Percentiles rank a stretch among this genome's conserved stretches.
These are phyloP conservation scores for Pseudopithomyces chartarum DNA, from an alignment of 2,329 filamentous ascomycete species.

Conservation along the genomic window DNA sequence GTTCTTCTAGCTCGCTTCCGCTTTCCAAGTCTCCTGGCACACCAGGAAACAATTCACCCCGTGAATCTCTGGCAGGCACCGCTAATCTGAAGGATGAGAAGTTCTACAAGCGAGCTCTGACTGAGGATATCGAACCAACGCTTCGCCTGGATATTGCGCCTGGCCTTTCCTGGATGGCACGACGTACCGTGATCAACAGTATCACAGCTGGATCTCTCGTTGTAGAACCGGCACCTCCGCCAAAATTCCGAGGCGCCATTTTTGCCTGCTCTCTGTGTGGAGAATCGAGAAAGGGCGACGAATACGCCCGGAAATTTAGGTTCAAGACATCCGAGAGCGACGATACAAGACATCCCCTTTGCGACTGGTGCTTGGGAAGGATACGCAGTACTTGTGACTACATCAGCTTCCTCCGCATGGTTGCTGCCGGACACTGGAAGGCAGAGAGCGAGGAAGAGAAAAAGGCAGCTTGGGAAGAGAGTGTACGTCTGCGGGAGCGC, in stretches of 20 bases:
- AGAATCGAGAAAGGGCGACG: constrained; percentile 72
- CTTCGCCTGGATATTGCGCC: constrained; percentile 87
- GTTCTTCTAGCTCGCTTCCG: constrained; percentile 55
- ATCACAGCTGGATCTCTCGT: constrained; percentile 85
- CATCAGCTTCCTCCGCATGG: constrained; percentile 84
- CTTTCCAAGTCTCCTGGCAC: constrained; percentile 55
- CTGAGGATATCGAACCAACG: constrained; percentile 94
- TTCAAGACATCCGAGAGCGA: constrained; percentile 89
- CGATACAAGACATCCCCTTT: constrained; percentile 86
- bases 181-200: constrained; percentile 79
- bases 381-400: constrained; percentile 91
- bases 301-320: constrained; percentile 78
- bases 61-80: constrained; percentile 29
- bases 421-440: constrained; percentile 91
- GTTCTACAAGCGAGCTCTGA: constrained; percentile 88
- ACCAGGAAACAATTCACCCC: constrained; percentile 41
- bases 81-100: constrained; percentile 81
- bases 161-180: constrained; percentile 89
- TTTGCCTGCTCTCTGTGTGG: constrained; percentile 87
- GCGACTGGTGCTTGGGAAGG: constrained; percentile 82
- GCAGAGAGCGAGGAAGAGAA: constrained; percentile 83
- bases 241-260: constrained; percentile 59
- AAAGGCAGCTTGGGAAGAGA: constrained; percentile 92
- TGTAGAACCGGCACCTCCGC: constrained; percentile 73
- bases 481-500: constrained; percentile 82